A percentile compares a stretch with the other conserved stretches of the same genome.
Conservation (phyloP, 345 rosid genomes). For the Eucalyptus virginea region DNA sequence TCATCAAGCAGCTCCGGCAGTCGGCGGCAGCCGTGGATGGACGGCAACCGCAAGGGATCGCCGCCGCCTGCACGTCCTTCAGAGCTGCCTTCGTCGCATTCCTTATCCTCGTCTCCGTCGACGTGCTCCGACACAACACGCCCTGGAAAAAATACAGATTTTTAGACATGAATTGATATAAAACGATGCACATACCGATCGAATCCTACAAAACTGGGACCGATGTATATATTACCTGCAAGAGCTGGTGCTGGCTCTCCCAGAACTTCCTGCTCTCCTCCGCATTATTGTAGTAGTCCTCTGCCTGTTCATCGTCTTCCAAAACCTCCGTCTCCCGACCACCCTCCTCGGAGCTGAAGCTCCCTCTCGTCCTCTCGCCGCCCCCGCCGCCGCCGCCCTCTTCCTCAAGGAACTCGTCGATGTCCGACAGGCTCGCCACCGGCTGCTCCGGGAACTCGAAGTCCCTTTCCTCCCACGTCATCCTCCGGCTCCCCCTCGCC, state of each 20-base stretch:
- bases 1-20: conserved; percentile 54
- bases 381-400: not conserved
- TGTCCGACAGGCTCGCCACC: conserved; percentile 43
- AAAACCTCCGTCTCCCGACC: not conserved
- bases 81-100: conserved; percentile 45
- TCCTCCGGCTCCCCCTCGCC: conserved; percentile 15
- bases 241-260: conserved; percentile 54
- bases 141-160: conserved; percentile 18
- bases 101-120: conserved; percentile 53
- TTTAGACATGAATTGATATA: not conserved
- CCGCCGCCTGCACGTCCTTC: conserved; percentile 15
- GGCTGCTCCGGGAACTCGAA: conserved; percentile 20
- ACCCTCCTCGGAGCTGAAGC: not conserved
- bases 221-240: conserved; percentile 28
- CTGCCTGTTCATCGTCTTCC: conserved; percentile 1
- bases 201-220: not conserved
- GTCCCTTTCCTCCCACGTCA: not conserved
- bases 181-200: not conserved
- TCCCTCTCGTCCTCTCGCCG: not conserved
- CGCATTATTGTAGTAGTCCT: not conserved
- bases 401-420: conserved; percentile 46
- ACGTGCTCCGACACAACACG: conserved; percentile 37
- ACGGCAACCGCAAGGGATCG: conserved; percentile 34
- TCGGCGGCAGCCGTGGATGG: conserved; percentile 14
- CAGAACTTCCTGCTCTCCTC: conserved; percentile 52